Conservation (phyloP, 139 green algal species). For the Picochlorum sp. region DNA sequence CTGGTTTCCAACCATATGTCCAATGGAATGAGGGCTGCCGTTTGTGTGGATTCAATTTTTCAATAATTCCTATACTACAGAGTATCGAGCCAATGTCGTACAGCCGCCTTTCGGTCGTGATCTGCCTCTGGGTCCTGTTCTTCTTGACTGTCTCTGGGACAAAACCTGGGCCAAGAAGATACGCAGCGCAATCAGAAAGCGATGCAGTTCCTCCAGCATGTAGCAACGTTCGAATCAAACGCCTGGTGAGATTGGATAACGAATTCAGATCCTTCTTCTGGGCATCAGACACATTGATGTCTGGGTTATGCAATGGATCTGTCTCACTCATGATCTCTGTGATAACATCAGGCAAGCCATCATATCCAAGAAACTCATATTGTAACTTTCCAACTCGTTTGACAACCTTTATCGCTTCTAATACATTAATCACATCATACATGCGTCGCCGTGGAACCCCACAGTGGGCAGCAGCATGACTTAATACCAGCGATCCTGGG, state of each 20-base stretch:
- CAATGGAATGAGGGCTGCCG: constrained; percentile 37
- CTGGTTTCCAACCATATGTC: constrained; percentile 30
- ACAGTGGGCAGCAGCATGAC: constrained; percentile 37
- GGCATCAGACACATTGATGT: neutral
- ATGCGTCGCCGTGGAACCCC: constrained; percentile 60
- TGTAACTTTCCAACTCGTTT: constrained; percentile 37
- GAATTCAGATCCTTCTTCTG: constrained; percentile 22
- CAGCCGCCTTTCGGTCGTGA: constrained; percentile 51
- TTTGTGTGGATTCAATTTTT: constrained; percentile 43
- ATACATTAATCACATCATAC: constrained; percentile 82
- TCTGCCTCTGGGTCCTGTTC: constrained; percentile 30
- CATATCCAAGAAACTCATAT: constrained; percentile 40
- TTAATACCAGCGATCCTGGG: constrained; percentile 31
- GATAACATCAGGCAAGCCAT: constrained; percentile 35
- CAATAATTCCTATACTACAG: constrained; percentile 34
- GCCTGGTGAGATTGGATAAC: constrained; percentile 33
- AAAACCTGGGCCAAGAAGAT: constrained; percentile 26
- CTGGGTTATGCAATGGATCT: neutral
- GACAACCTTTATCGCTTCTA: constrained; percentile 62
- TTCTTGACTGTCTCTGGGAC: constrained; percentile 5
- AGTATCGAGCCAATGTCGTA: constrained; percentile 55
- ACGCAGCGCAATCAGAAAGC: constrained; percentile 22
- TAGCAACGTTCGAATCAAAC: constrained; percentile 40
- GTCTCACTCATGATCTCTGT: constrained; percentile 25
- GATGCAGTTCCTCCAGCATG: constrained; percentile 19